phyloP scores from a whole-genome alignment of 306 rosid genomes.

The Prosopis cineraria region DNA sequence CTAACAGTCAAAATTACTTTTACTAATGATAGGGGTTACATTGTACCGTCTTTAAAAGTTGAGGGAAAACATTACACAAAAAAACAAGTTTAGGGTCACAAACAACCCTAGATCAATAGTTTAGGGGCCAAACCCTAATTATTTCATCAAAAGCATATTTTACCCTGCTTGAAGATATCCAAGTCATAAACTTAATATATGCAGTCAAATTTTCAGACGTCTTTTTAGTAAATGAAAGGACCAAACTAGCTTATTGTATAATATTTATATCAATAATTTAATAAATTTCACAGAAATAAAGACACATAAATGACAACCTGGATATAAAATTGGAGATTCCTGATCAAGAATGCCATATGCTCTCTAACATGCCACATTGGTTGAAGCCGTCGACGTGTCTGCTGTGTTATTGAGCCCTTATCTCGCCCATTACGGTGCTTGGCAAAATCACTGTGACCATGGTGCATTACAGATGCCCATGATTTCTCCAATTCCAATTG shows the following conservation, averaged over 20 bases:
- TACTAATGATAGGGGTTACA: too few relatives aligned
- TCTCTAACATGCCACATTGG: constrained; percentile 95
- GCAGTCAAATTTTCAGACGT: neutral
- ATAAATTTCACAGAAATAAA: constrained; percentile 16
- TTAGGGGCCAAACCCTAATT: too few relatives aligned
- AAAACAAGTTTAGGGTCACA: too few relatives aligned
- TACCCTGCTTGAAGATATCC: neutral
- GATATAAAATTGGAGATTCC: constrained; percentile 97
- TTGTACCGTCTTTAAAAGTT: too few relatives aligned
- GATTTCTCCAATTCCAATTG: constrained; percentile 98
- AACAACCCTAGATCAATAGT: too few relatives aligned
- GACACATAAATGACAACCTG: constrained; percentile 58
- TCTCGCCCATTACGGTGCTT: constrained; percentile 50
- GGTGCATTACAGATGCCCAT: constrained; percentile 96
- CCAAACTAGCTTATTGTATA: neutral
- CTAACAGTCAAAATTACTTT: too few relatives aligned
- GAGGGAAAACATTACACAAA: too few relatives aligned
- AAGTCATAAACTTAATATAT: neutral
- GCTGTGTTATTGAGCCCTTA: constrained; percentile 58
- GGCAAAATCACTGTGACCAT: constrained; percentile 83
- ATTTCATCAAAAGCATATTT: neutral
- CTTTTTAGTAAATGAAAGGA: neutral
- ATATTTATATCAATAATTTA: neutral
- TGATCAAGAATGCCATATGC: constrained; percentile 90
- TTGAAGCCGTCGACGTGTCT: constrained; percentile 57